Base-by-base conservation (phyloP, 768 basidiomycete species). In the Trametes punicea region DNA sequence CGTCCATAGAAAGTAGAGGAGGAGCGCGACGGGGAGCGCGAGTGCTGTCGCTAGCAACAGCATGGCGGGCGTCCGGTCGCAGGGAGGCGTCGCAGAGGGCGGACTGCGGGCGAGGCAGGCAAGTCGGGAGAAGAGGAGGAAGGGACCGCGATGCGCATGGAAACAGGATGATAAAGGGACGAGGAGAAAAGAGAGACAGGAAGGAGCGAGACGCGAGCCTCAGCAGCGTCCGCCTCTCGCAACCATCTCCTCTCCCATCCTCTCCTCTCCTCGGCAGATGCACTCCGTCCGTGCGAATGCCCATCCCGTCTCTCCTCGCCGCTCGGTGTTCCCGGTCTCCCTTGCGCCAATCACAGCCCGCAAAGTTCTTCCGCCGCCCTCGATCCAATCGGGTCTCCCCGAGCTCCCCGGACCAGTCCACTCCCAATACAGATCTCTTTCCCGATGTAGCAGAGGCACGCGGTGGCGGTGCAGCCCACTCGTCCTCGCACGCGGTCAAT, bases 1-100 rank as follows among this genome's bases (percentile, higher is more conserved):
- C 7, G 72, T 68, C 26, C 65, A 65, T 27, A 75, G 59, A 54
- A 69, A 59, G 60, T 71, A 73, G 59, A 69, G 21, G 59, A 69
- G n/a, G 56, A 49, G 51, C 48, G 66, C 59, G 60, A 63, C 16
- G 47, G 57, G 55, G 52, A 50, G 50, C 51, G 61, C 26, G 13
- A 56, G 46, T 49, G 49, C 26, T 44, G 50, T 52, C 38, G 52
- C 46, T 31, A 25, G 49, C 49, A 51, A 47, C 2, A 46, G 34
- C 50, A 54, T 51, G 50, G 45, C 25, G n/a, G 26, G 13, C 21
- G 51, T 42, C 38, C 23, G 26, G 48, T 20, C 39, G 42, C 29
- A 21, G 33, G 38, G 18, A 25, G 42, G n/a, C 36, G 50, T 34
- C 29, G 38, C 31, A 3, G 23, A 40, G 45, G 30, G 9, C 34